Evolutionary conservation across 106 monocot genomes (phyloP).

Genomic region (Amphibolis antarctica): DNA sequence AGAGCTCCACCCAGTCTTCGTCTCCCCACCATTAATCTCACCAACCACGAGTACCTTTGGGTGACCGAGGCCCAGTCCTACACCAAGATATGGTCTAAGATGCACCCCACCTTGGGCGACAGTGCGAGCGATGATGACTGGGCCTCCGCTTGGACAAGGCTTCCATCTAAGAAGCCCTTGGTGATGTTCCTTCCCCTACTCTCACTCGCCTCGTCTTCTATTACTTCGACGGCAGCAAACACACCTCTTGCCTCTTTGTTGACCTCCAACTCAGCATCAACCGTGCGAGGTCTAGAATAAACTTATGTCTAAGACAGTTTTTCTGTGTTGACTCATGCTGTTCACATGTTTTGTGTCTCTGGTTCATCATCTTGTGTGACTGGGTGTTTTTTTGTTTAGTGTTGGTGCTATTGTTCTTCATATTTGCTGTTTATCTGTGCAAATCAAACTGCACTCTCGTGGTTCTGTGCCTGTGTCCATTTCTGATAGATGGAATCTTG

Average conservation of each 20-base stretch:
- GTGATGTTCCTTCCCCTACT: conserved; percentile 14
- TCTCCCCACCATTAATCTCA: background rate
- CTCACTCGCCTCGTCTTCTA: conserved; percentile 41
- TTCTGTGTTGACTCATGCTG: too few relatives aligned
- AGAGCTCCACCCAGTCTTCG: background rate
- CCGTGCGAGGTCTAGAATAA: conserved; percentile 22
- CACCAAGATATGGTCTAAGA: background rate
- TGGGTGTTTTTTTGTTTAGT: too few relatives aligned
- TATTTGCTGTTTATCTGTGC: too few relatives aligned
- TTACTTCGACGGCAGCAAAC: conserved; percentile 60
- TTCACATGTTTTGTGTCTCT: too few relatives aligned
- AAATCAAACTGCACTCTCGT: too few relatives aligned
- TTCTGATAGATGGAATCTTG: too few relatives aligned
- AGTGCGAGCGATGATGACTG: background rate
- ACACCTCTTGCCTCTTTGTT: conserved; percentile 48
- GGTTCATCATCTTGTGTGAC: too few relatives aligned
- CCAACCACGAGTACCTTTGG: background rate
- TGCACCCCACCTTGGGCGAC: background rate
- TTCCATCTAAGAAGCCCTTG: conserved; percentile 1
- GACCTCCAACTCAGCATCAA: conserved; percentile 38
- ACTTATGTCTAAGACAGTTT: too few relatives aligned
- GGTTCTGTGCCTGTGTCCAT: too few relatives aligned
- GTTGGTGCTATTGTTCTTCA: too few relatives aligned
- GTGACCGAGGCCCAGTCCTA: conserved; percentile 1
- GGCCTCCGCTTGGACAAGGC: background rate